Base-by-base conservation (phyloP, 176 grass and related monocot genomes). In the Oryza brachyantha region DNA sequence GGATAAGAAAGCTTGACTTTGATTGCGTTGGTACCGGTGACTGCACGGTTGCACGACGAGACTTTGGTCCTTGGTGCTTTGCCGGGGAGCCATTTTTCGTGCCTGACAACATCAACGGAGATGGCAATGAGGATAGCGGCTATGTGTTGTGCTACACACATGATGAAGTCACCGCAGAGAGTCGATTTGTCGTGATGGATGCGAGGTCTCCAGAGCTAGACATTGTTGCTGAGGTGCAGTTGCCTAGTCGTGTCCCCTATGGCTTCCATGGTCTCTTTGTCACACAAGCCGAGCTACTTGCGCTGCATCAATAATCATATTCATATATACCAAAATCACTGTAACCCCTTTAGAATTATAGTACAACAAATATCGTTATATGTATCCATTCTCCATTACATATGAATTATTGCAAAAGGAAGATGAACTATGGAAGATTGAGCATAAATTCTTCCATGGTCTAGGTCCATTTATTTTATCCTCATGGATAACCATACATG, bases 211-310 rank as follows among this genome's bases (percentile, higher is more conserved):
- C 89, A 6, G 41, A 75, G 10, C 82, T 92, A 29, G 79, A 97
- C n/a, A 84, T 94, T 12, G 86, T 97, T 36, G 91, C 94, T 0
- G 91, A 92, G 78, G 94, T 97, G 72, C 19, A 85, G 61, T 82
- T 97, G 52, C 94, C 91, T 0, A 26, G 43, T 1, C 91, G 94
- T 19, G 84, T 97, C 13, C 89, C 94, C 13, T 97, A 97, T 61
- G 94, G 94, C 21, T 97, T 97, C 88, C 93, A 97, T 58, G 93
- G 93, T 37, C 70, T 93, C 5, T 93, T 97, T 36, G 37, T 91
- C 52, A 87, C 79, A 8, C 29, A 76, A 73, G 70, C 77, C 5
- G 84, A 97, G 45, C 91, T 97, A 70, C 83, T 70, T 24, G 83
- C 88, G 24, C 94, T 93, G 81, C 74, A 88, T 1, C 66, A 64